Evolutionary conservation across 1,139 yeast genomes (phyloP), one percentile per base, ranked within the genome.

Genomic region (Pichia sp.): DNA sequence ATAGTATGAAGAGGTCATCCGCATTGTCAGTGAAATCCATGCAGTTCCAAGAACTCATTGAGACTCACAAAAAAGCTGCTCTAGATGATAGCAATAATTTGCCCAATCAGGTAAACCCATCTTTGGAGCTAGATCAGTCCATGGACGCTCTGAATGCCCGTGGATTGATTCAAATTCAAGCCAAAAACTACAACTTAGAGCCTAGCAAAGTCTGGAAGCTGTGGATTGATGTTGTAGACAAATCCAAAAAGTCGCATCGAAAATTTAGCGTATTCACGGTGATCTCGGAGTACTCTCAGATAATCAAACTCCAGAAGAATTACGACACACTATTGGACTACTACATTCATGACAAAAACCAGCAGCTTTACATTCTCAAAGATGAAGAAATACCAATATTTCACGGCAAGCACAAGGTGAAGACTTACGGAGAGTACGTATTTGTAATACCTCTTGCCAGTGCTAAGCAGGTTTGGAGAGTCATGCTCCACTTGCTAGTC

Each of bases 341-440:
- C 16, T 26, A 53, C 13, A 38, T 53, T 13, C 19, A 34, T 7
- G 45, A 50, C 2, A 48, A 23, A 13, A 26, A 49, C 3, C 40
- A 47, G 26, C 47, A 44, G 7, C 5, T 55, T 5, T 52, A 30
- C 19, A 10, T 55, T 29, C 36, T 53, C 2, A 50, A 42, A 26
- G 38, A 46, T 1, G 47, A 23, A 4, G 56, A 48, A 31, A 11
- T 41, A 11, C 55, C 58, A 10, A n/a, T 47, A 8, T 51, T 54
- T 49, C 55, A 56, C 36, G 49, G 55, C 1, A 54, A 34, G 11
- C 45, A 45, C 8, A 54, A 34, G 41, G 7, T 23, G 4, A 54
- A 41, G 38, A 10, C 11, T 4, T 41, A 41, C 10, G 57, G 57
- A 1, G 56, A 56, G 38, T 56, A 56, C 36, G 54, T 56, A 8